phyloP scores from a whole-genome alignment of 2,329 filamentous ascomycete genomes.

The Hysterium pulicare region DNA sequence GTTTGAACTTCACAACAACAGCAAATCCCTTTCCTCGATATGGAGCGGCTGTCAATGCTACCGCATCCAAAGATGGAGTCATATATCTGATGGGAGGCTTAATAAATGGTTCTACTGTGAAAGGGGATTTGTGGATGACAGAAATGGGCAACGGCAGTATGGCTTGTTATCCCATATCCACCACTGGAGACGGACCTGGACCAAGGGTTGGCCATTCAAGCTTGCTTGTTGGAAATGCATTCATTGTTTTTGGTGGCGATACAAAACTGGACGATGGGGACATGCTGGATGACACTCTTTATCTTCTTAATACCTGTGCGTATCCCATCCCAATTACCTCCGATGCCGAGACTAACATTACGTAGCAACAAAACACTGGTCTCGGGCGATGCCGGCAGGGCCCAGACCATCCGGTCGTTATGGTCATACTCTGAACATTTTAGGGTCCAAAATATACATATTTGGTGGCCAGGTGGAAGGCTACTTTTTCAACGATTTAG shows the following conservation, averaged over 20 bases:
- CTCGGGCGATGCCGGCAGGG: constrained; percentile 82
- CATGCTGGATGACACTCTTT: constrained; percentile 88
- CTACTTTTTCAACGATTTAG: constrained; percentile 95
- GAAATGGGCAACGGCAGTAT: constrained; percentile 79
- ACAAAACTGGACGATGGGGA: constrained; percentile 95
- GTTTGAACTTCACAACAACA: constrained; percentile 80
- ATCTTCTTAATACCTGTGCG: constrained; percentile 96
- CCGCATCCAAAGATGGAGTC: constrained; percentile 92
- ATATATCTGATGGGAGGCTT: constrained; percentile 97
- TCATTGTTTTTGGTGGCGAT: constrained; percentile 97
- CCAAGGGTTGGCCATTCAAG: constrained; percentile 93
- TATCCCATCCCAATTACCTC: constrained; percentile 15
- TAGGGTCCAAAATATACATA: constrained; percentile 95
- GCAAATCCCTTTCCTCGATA: constrained; percentile 92
- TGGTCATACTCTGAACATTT: constrained; percentile 91
- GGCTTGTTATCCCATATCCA: constrained; percentile 86
- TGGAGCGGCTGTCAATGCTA: constrained; percentile 90
- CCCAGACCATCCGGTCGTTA: constrained; percentile 86
- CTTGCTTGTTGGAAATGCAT: constrained; percentile 93
- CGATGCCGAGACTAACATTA: constrained; percentile 23
- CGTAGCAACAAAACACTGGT: constrained; percentile 95
- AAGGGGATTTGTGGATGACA: constrained; percentile 96
- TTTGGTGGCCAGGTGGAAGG: constrained; percentile 98
- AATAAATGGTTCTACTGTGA: constrained; percentile 91
- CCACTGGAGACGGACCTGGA: constrained; percentile 89